Base-by-base conservation (phyloP, 768 basidiomycete species). In the Trichaptum fuscoviolaceum region DNA sequence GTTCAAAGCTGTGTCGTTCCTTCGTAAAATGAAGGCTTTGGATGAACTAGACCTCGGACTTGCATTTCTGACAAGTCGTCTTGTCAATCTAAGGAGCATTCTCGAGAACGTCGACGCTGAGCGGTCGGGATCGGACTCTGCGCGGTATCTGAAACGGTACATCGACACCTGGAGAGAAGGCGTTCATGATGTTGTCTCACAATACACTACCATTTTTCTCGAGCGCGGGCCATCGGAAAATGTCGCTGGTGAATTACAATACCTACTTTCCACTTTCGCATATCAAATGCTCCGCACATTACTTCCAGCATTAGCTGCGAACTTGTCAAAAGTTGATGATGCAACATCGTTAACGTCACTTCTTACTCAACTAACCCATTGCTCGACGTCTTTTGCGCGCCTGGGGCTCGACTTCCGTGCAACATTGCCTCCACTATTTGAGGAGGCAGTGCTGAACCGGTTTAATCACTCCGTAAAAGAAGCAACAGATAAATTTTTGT, bases 281-380 rank as follows among this genome's bases (percentile, higher is more conserved):
- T 80, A 87, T 1, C 80, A 87, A 67, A 82, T 89, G n/a, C 81
- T 87, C 58, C 77, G 82, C 2, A 81, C 87, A 63, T 86, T 98
- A 62, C 82, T 95, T 64, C 83, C 86, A n/a, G 76, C 88, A 7
- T 80, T 97, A 57, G 74, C 80, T 4, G 79, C 79, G 8, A 83
- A 87, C 62, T 83, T 97, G 18, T 85, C 88, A 0, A 84, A 82
- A 10, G 81, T 87, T 23, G 78, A 87, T 34, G 79, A 80, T 65
- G 80, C 89, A 17, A 72, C 90, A 23, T 79, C 92, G 25, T 82
- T 96, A 69, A 84, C 93, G 24, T 87, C 96, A 36, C 83, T 95
- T 58, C 86, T 97, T 66, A 96, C 95, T 0, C 96, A 99, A 71
- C 84, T 99, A 59, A 91, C 92, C 15, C 98, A 99, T 76, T 97